Evolutionary conservation across 768 basidiomycete species (phyloP), one percentile per base, ranked within the genome.

Genomic region (Lactarius akahatsu): DNA sequence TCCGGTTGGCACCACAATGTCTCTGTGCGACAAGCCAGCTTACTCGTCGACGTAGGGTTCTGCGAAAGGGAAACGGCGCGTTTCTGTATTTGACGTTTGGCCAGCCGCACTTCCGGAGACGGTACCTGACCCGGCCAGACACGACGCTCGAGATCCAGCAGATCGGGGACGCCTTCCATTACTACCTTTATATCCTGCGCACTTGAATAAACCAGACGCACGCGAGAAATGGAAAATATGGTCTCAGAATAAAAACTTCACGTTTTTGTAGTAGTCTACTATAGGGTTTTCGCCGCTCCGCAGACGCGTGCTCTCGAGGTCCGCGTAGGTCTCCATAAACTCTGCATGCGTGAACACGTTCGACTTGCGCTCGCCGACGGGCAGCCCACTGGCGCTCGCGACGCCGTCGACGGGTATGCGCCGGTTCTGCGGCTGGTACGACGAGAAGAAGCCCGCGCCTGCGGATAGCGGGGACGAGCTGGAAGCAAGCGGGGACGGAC

Each of bases 211-310:
- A 40, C 38, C 13, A 15, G 38, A 30, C 11, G 23, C n/a, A 32
- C 16, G 4, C 10, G 13, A 16, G 36, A 13, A 41, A 28, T 2
- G 15, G 54, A 55, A 63, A 38, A 45, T 45, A 43, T 28, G 20
- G 23, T 28, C 36, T 82, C 71, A 96, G 71, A 96, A 96, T 73
- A 96, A 80, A 74, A 97, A 88, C 76, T 95, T 94, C 67, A 95
- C 95, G 78, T 97, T 97, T 77, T 90, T 85, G 76, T 97, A 98
- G 76, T 89, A 95, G 71, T 89, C 87, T 63, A 95, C 73, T 82
- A 97, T 81, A 8, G 95, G 92, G 75, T 95, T 96, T 77, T 92
- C 92, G 59, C 95, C 93, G 74, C 85, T 95, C 68, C 79, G 80
- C 62, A 94, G 77, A 55, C 81, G 81, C 26, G 96, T 97, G 75